Evolutionary conservation across 495 filamentous ascomycete species (phyloP), one percentile per base, ranked within the genome.

Genomic region (Filosporella fistucella): DNA sequence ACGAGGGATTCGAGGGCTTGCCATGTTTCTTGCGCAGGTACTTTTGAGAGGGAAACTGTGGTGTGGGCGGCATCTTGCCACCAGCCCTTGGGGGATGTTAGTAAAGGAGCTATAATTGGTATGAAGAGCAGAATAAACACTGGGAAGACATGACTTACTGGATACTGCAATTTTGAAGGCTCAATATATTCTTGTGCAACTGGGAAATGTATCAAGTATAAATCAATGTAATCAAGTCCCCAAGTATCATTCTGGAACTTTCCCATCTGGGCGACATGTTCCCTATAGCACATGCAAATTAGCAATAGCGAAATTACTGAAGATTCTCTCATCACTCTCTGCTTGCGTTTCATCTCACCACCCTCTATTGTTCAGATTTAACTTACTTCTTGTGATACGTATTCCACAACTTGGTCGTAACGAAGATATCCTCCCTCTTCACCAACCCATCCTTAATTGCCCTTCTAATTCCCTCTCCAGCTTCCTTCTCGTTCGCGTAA

Each of bases 141-240:
- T n/a, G n/a, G n/a, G n/a, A n/a, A n/a, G n/a, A n/a, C n/a, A n/a
- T n/a, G n/a, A n/a, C n/a, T n/a, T n/a, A n/a, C n/a, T n/a, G n/a
- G n/a, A n/a, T n/a, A n/a, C n/a, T n/a, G n/a, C n/a, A n/a, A n/a
- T n/a, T n/a, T n/a, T n/a, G n/a, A n/a, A n/a, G n/a, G n/a, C n/a
- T n/a, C n/a, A n/a, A n/a, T 22, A 22, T 39, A 39, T 20, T 39
- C 36, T 39, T 81, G 86, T 52, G 85, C 85, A 65, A 88, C 13
- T 1, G 88, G 85, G 85, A 86, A 91, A 66, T 94, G 87, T 52
- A 79, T 74, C 17, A 94, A 68, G 58, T 82, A 89, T 49, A 94
- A 64, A 63, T 94, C 89, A 13, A 94, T 73, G 64, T 94, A 95
- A 41, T 84, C 80, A 48, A 89, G 63, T 22, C 82, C 81, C 42